Percentiles rank a stretch among this genome's conserved stretches.
phyloP scores from a whole-genome alignment of 768 basidiomycete species.

The Sistotremastrum niveocremeum region DNA sequence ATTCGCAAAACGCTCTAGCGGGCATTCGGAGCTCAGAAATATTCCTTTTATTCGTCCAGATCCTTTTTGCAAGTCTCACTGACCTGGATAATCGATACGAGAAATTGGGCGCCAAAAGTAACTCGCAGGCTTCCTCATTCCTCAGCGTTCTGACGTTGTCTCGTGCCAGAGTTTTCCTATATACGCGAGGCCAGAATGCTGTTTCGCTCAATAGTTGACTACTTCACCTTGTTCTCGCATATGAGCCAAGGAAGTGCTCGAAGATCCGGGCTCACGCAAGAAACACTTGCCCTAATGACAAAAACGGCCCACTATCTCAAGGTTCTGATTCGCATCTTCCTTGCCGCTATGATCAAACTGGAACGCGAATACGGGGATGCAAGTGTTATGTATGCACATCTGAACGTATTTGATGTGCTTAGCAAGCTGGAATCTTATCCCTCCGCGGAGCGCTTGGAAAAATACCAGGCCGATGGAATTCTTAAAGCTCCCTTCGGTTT shows the following conservation, averaged over 20 bases:
- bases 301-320: conserved; percentile 99
- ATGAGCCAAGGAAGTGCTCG: conserved; percentile 86
- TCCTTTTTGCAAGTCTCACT: conserved; percentile 92
- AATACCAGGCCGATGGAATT: conserved; percentile 38
- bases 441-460: conserved; percentile 59
- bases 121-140: conserved; percentile 12
- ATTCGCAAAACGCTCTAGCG: conserved; percentile 89
- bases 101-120: conserved; percentile 73
- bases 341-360: conserved; percentile 89
- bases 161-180: conserved; percentile 77
- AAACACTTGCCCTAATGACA: conserved; percentile 90
- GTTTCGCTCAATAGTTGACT: conserved; percentile 96
- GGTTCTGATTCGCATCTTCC: conserved; percentile 94
- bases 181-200: conserved; percentile 97
- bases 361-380: conserved; percentile 79
- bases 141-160: background rate
- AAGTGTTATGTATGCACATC: conserved; percentile 77
- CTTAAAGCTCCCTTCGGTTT: conserved; percentile 62
- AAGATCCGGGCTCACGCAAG: conserved; percentile 93
- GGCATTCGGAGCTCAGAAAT: conserved; percentile 97
- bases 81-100: conserved; percentile 87
- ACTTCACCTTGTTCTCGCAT: conserved; percentile 91
- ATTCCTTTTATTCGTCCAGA: conserved; percentile 97
- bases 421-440: conserved; percentile 79
- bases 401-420: conserved; percentile 86